These are phyloP conservation scores for Tillandsia leiboldiana DNA, from an alignment of 176 grass and related monocot genomes.

Conservation along the genomic window DNA sequence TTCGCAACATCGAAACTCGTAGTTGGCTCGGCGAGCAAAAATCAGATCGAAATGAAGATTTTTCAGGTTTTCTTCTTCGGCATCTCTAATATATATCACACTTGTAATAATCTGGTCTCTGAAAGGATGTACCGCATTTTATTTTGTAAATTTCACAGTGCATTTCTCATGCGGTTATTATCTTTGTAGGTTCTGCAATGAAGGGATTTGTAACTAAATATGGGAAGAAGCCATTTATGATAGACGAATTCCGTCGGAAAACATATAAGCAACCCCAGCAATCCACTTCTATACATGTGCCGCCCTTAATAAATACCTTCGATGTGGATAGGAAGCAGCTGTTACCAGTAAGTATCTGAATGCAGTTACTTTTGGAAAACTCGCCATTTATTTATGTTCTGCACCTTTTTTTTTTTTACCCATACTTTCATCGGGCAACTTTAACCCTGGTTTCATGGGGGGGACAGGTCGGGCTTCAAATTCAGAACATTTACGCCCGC, in stretches of 20 bases:
- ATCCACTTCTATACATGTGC: conserved; percentile 38
- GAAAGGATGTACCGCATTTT: no score
- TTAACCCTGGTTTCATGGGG: background rate
- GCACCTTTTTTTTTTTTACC: background rate
- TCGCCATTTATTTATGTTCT: background rate
- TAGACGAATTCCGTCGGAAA: conserved; percentile 64
- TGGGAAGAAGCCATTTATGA: conserved; percentile 43
- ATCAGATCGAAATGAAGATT: conserved; percentile 53
- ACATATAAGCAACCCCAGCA: conserved; percentile 53
- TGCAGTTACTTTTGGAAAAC: background rate
- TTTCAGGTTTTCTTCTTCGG: conserved; percentile 43
- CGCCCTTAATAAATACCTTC: conserved; percentile 45
- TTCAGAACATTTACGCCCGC: conserved; percentile 46
- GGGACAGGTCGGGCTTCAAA: conserved; percentile 59
- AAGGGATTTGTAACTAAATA: conserved; percentile 36
- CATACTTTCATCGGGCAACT: conserved; percentile 13
- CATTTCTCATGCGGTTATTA: background rate
- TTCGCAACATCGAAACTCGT: conserved; percentile 34
- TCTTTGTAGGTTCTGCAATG: conserved; percentile 36
- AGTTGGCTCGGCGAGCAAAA: conserved; percentile 38
- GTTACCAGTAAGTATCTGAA: conserved; percentile 48
- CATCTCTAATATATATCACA: background rate
- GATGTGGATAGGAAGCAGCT: conserved; percentile 53
- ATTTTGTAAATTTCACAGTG: background rate
- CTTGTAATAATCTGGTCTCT: background rate